These are phyloP conservation scores for Coelastrella sp. DNA, from an alignment of 139 green algal genomes.

Conservation along the genomic window DNA sequence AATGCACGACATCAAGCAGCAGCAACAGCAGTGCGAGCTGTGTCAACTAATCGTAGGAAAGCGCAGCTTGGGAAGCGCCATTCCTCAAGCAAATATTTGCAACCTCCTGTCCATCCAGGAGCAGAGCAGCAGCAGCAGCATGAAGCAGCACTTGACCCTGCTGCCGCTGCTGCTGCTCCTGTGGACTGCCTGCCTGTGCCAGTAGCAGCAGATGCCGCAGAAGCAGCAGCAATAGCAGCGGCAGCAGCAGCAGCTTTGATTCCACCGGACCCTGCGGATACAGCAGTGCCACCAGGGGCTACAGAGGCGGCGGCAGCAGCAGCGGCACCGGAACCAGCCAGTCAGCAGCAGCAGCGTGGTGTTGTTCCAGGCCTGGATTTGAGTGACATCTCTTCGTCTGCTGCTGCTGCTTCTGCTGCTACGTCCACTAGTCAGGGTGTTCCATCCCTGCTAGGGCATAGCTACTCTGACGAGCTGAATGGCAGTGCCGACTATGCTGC, in stretches of 20 bases:
- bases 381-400: background rate
- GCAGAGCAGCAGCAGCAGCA: conserved; percentile 24
- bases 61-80: conserved; percentile 3
- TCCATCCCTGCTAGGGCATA: background rate
- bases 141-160: background rate
- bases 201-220: too few species aligned
- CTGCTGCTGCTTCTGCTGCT: conserved; percentile 14
- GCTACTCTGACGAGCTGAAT: background rate
- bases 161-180: background rate
- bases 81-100: background rate
- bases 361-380: background rate
- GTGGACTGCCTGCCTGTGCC: background rate
- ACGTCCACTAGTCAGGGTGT: background rate
- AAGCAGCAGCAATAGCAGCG: conserved; percentile 16
- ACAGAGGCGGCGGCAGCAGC: background rate
- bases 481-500: background rate
- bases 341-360: conserved; percentile 26
- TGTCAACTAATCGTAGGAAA: conserved; percentile 11
- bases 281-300: background rate
- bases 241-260: conserved; percentile 7
- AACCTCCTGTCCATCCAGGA: background rate
- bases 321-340: background rate
- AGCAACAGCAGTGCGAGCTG: conserved; percentile 7
- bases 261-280: background rate
- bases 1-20: background rate